These are phyloP conservation scores for Chamaecrista fasciculata DNA, from an alignment of 306 rosid genomes.

Conservation along the genomic window DNA sequence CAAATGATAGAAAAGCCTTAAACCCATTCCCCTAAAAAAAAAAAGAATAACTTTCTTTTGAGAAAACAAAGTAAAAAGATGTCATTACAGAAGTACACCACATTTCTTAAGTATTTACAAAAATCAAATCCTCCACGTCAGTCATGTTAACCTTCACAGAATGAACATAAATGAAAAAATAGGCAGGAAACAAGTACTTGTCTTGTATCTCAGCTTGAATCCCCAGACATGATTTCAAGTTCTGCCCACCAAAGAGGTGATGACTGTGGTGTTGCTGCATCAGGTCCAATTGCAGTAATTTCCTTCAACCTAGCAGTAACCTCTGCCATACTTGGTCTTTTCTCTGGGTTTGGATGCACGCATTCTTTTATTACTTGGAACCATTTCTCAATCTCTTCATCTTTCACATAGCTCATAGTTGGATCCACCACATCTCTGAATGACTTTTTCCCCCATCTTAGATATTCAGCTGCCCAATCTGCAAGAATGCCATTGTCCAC, in stretches of 20 bases:
- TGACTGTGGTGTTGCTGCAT: slow-evolving; percentile 49
- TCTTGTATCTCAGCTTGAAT: slow-evolving; percentile 37
- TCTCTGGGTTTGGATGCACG: slow-evolving; percentile 48
- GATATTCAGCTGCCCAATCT: slow-evolving; percentile 37
- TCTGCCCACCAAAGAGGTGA: slow-evolving; percentile 91
- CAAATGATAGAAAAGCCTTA: not conserved
- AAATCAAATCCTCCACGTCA: not conserved
- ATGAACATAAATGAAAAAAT: not conserved
- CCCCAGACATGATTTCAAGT: slow-evolving; percentile 55
- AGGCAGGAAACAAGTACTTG: not conserved
- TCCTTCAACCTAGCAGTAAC: slow-evolving; percentile 51
- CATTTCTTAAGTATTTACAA: not conserved
- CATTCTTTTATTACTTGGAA: slow-evolving; percentile 54
- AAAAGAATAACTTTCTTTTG: not conserved
- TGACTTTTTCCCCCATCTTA: slow-evolving; percentile 43
- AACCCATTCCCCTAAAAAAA: not conserved
- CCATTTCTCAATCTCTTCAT: slow-evolving; percentile 54
- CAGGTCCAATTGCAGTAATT: slow-evolving; percentile 43
- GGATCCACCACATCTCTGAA: slow-evolving; percentile 64
- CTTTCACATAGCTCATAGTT: slow-evolving; percentile 47
- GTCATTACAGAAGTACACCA: not conserved
- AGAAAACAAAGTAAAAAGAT: not conserved
- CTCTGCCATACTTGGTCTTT: slow-evolving; percentile 63
- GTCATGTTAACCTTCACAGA: not conserved
- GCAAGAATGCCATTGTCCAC: slow-evolving; percentile 44